A percentile compares a stretch with the other conserved stretches of the same genome.
Evolutionary conservation across 83 land plant genomes (phyloP).

Genomic region (Diphasiastrum complanatum): DNA sequence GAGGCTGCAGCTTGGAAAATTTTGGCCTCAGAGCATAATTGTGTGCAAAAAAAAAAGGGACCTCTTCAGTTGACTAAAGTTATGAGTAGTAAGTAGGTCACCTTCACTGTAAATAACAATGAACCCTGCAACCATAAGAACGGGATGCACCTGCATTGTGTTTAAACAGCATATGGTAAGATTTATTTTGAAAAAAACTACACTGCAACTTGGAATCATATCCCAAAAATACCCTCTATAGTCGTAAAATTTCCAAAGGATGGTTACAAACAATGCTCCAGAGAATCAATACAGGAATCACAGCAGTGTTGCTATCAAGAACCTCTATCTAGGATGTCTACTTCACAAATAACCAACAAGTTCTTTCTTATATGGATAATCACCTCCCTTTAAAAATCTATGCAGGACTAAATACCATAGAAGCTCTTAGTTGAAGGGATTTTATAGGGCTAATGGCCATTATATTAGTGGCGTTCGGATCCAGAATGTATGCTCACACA

Average conservation of each 20-base stretch:
- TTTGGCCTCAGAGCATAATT: too few relatives aligned
- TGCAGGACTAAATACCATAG: too few relatives aligned
- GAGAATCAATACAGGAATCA: not conserved
- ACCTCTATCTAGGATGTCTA: too few relatives aligned
- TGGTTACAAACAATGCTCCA: not conserved
- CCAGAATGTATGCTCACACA: too few relatives aligned
- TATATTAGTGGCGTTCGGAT: too few relatives aligned
- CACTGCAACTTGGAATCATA: not conserved
- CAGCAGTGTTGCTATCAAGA: not conserved
- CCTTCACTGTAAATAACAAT: conserved; percentile 5
- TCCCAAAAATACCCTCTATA: not conserved
- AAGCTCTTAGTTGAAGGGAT: too few relatives aligned
- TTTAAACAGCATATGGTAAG: not conserved
- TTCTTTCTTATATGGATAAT: too few relatives aligned
- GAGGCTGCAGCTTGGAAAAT: too few relatives aligned
- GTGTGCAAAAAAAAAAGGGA: not conserved
- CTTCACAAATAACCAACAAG: too few relatives aligned
- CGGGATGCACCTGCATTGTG: conserved; percentile 9
- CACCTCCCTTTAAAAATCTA: too few relatives aligned
- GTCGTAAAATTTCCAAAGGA: not conserved
- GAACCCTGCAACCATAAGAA: conserved; percentile 9
- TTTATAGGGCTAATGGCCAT: too few relatives aligned
- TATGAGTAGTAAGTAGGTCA: not conserved
- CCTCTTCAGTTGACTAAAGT: not conserved
- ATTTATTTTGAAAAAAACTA: not conserved